Percentiles rank a stretch among this genome's conserved stretches.
Conservation (phyloP, 2,329 filamentous ascomycete species). For the Pseudocercospora ulei region DNA sequence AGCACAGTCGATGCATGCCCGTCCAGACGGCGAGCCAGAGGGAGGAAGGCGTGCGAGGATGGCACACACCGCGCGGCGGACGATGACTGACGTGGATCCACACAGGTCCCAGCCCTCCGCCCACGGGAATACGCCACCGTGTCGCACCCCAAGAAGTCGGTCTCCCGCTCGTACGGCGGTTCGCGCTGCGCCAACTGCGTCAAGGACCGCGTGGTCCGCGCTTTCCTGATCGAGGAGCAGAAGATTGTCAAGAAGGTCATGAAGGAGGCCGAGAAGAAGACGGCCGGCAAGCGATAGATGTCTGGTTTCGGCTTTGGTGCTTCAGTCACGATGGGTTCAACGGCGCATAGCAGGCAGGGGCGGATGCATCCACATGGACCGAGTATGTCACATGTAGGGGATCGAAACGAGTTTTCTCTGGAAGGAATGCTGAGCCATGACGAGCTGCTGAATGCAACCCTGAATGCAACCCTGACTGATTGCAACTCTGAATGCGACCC, state of each 20-base stretch:
- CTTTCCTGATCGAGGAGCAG: slow-evolving; percentile 99
- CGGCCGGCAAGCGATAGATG: slow-evolving; percentile 25
- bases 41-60: background rate
- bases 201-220: slow-evolving; percentile 92
- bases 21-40: background rate
- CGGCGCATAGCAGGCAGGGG: slow-evolving; percentile 16
- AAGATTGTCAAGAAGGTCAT: slow-evolving; percentile 99
- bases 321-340: slow-evolving; percentile 12
- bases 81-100: slow-evolving; percentile 17
- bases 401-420: slow-evolving; percentile 7
- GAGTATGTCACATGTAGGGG: slow-evolving; percentile 11
- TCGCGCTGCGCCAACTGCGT: slow-evolving; percentile 98
- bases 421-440: slow-evolving; percentile 11
- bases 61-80: background rate
- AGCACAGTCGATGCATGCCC: background rate
- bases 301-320: slow-evolving; percentile 6
- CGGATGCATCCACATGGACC: slow-evolving; percentile 14
- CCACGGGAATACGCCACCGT: slow-evolving; percentile 95
- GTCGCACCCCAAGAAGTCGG: slow-evolving; percentile 98
- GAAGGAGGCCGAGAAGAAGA: slow-evolving; percentile 86
- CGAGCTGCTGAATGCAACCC: slow-evolving; percentile 18
- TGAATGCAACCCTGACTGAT: no score
- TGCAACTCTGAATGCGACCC: no score
- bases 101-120: slow-evolving; percentile 84
- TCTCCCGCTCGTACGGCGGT: slow-evolving; percentile 95